A percentile compares a stretch with the other conserved stretches of the same genome.
Evolutionary conservation across 805 yeast genomes (phyloP).

Genomic region (Saturnispora diversa): DNA sequence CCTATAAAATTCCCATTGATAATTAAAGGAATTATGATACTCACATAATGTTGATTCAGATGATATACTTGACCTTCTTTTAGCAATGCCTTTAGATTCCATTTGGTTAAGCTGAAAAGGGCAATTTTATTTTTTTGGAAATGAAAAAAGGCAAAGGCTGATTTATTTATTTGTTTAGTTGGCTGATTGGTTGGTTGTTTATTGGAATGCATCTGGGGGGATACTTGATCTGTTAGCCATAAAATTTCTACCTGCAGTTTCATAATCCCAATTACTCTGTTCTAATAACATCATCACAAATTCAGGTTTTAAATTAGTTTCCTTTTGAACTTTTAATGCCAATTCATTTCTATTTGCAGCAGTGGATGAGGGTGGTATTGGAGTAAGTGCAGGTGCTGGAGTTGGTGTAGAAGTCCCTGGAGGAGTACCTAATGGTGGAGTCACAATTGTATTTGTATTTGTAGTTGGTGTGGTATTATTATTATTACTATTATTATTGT

Average conservation of each 20-base stretch:
- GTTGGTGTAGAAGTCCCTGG: conserved; percentile 6
- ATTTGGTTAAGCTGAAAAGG: too few relatives aligned
- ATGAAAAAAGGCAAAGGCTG: too few relatives aligned
- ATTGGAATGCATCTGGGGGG: conserved; percentile 46
- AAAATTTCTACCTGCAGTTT: conserved; percentile 61
- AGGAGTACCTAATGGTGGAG: neutral
- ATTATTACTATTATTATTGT: neutral
- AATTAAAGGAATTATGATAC: neutral
- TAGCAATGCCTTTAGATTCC: conserved; percentile 2
- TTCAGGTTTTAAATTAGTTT: conserved; percentile 70
- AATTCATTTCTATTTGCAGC: conserved; percentile 48
- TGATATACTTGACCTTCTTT: neutral
- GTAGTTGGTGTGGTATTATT: conserved; percentile 12
- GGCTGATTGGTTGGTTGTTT: too few relatives aligned
- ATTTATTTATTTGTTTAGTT: too few relatives aligned
- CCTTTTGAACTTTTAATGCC: conserved; percentile 54
- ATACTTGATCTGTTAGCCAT: conserved; percentile 47
- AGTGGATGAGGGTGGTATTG: conserved; percentile 8
- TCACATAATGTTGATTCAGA: neutral
- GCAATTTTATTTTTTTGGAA: neutral
- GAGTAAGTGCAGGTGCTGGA: conserved; percentile 12
- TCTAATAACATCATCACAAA: conserved; percentile 77
- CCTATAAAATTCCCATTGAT: conserved; percentile 10
- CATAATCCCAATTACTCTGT: conserved; percentile 80
- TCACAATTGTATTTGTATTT: neutral